Conservation (phyloP, 768 basidiomycete species). For the Mycena polygramma region DNA sequence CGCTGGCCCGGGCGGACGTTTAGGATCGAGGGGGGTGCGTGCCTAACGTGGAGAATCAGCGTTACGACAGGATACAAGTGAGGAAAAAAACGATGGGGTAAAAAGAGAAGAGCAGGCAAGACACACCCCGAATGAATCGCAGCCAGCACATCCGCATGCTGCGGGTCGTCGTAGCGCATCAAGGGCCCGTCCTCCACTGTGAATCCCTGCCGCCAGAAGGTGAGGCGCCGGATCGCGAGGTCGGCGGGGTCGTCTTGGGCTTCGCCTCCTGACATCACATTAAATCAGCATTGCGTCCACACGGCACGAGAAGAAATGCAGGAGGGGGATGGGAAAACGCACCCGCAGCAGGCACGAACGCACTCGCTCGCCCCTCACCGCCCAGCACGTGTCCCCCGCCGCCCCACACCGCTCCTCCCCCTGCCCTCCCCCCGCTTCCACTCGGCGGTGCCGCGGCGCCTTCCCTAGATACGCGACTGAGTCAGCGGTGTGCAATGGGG, state of each 20-base stretch:
- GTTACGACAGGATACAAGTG: no score
- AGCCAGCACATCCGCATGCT: conserved; percentile 63
- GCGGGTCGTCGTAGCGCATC: conserved; percentile 73
- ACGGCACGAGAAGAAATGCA: no score
- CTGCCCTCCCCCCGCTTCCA: neutral
- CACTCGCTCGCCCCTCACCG: conserved; percentile 72
- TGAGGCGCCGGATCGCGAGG: conserved; percentile 65
- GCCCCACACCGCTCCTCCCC: conserved; percentile 63
- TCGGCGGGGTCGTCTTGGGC: no score
- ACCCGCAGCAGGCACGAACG: conserved; percentile 66
- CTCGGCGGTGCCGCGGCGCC: conserved; percentile 11
- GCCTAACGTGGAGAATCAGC: conserved; percentile 32
- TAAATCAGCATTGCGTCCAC: no score
- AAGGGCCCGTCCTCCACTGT: conserved; percentile 78
- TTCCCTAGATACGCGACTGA: conserved; percentile 21
- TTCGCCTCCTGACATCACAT: conserved; percentile 13
- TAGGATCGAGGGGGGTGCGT: conserved; percentile 72
- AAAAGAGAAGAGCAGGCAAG: no score
- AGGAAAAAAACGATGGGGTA: no score
- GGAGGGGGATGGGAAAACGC: no score
- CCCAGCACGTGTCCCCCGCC: no score
- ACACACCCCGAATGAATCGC: conserved; percentile 69
- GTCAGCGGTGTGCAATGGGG: no score
- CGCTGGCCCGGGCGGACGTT: conserved; percentile 72
- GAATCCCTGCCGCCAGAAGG: conserved; percentile 84